These are phyloP conservation scores for Cornus florida DNA, from an alignment of 148 eudicot species.

Conservation along the genomic window DNA sequence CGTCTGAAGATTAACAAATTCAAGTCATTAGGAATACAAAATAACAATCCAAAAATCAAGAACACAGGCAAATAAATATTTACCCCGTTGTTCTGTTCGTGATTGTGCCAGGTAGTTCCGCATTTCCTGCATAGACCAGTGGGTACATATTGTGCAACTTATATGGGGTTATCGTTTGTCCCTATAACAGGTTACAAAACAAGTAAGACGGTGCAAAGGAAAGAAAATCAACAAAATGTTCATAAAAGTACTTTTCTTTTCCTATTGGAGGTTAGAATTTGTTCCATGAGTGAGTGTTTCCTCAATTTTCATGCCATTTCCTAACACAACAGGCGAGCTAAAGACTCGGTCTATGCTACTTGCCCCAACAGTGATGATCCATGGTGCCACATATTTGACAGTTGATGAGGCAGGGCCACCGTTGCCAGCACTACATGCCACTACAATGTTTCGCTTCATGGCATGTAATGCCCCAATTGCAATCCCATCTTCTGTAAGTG, in stretches of 20 bases:
- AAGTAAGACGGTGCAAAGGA: background rate
- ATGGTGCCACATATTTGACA: slow-evolving; percentile 18
- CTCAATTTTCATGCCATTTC: slow-evolving; percentile 20
- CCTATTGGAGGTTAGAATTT: no score
- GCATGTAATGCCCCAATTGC: slow-evolving; percentile 20
- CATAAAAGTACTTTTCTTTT: background rate
- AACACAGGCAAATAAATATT: background rate
- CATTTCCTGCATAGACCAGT: slow-evolving; percentile 20
- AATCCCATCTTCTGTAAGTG: slow-evolving; percentile 2
- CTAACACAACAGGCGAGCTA: slow-evolving; percentile 13
- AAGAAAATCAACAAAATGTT: background rate
- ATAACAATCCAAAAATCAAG: background rate
- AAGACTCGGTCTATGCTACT: slow-evolving; percentile 22
- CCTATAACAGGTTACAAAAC: background rate
- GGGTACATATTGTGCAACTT: background rate
- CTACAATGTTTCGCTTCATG: slow-evolving; percentile 13
- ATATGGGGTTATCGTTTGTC: slow-evolving; percentile 17
- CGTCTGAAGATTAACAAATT: slow-evolving; percentile 3
- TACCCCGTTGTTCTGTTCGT: background rate
- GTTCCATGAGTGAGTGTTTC: background rate
- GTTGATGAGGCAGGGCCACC: slow-evolving; percentile 10
- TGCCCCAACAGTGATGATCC: slow-evolving; percentile 26
- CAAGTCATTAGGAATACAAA: background rate
- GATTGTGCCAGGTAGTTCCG: background rate
- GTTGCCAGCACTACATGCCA: slow-evolving; percentile 23